Percentiles rank a stretch among this genome's conserved stretches.
phyloP scores from a whole-genome alignment of 352 stramenopile genomes.

The Phytopythium delawarense region DNA sequence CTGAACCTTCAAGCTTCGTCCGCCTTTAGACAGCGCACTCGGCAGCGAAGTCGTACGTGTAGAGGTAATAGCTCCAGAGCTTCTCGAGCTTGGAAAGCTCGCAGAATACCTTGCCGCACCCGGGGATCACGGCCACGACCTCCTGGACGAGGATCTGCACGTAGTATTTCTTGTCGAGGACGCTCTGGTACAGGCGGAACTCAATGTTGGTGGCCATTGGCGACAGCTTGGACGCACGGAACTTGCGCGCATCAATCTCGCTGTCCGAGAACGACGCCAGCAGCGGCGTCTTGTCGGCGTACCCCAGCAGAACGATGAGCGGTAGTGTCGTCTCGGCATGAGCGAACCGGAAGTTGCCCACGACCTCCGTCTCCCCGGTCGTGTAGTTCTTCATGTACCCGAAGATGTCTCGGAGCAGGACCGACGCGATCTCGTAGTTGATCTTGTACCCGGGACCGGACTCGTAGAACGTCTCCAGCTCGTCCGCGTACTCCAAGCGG shows the following conservation, averaged over 20 bases:
- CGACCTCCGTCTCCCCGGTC: conserved; percentile 22
- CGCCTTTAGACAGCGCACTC: conserved; percentile 23
- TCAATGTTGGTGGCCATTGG: conserved; percentile 74
- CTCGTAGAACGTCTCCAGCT: conserved; percentile 70
- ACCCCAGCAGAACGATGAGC: conserved; percentile 63
- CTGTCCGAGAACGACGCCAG: conserved; percentile 24
- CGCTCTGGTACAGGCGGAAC: conserved; percentile 52
- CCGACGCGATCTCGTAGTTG: conserved; percentile 70
- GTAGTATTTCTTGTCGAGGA: conserved; percentile 36
- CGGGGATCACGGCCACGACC: conserved; percentile 27
- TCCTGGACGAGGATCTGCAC: conserved; percentile 54
- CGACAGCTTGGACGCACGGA: conserved; percentile 50
- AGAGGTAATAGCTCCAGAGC: conserved; percentile 55
- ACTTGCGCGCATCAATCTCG: conserved; percentile 40
- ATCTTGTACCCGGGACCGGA: conserved; percentile 53
- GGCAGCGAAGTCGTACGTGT: conserved; percentile 31
- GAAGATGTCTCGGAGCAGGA: conserved; percentile 58
- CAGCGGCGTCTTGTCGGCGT: conserved; percentile 31
- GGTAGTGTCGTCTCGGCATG: conserved; percentile 75
- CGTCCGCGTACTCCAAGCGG: conserved; percentile 54
- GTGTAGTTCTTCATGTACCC: conserved; percentile 43
- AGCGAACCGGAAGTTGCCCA: conserved; percentile 57
- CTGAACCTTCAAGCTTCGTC: not conserved
- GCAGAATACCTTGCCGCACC: conserved; percentile 42
- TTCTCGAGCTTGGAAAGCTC: conserved; percentile 36